Base-by-base conservation (phyloP, 345 rosid genomes). In the Hypericum androsaemum region DNA sequence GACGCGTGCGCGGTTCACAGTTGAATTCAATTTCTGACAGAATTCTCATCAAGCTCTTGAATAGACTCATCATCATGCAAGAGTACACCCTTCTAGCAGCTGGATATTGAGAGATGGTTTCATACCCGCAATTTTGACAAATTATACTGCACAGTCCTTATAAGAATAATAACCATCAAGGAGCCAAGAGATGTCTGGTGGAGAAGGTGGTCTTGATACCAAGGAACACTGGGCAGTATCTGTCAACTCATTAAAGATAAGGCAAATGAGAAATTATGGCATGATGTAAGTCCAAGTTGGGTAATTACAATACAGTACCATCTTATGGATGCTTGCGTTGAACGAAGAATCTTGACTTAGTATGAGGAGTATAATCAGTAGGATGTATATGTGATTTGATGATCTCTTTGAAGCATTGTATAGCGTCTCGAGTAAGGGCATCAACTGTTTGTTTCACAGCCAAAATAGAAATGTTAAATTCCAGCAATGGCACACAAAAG, bases 281-380 rank as follows among this genome's bases (percentile, higher is more conserved):
- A 62, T 56, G 10, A 22, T 32, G 46, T 10, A 43, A 54, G 7
- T 5, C 47, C 57, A 57, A 66, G 55, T 11, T 37, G 55, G 54
- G 6, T 16, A 58, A 15, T 14, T 28, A 46, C n/a, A 54, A 57
- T 53, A 7, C 10, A 77, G 54, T 81, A 85, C 95, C 83, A 88
- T 74, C 73, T 92, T 92, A 83, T 92, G 97, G 63, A 88, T 74
- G 77, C 84, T 80, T 16, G 98, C 78, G 66, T 81, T 92, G 65
- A 92, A 92, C 32, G 97, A 83, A 65, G 98, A 81, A 64, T 92
- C 98, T 61, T 92, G 95, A 74, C 98, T 88, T 54, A 92, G 96
- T 54, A 92, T 85, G 74, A 92, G 98, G 70, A 92, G 95, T 52
- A 85, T 82, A 47, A 92, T 92, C 69, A 92, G 81, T 70, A 92